Evolutionary conservation across 116 monocot species (phyloP).

Genomic region (Posidonia oceanica): DNA sequence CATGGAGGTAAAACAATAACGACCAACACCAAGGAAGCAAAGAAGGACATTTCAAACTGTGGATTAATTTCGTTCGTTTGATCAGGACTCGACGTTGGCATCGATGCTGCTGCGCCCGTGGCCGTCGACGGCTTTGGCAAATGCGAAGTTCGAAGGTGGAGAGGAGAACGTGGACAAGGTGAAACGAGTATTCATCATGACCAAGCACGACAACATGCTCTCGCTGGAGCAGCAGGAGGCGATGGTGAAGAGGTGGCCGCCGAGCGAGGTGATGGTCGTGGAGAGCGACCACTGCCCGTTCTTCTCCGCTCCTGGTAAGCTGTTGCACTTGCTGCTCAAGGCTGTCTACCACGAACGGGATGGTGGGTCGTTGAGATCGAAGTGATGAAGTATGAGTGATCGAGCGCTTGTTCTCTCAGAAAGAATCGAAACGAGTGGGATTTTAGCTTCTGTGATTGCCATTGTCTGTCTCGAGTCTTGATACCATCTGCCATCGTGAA

Average conservation of each 20-base stretch:
- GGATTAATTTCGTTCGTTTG: too few relatives aligned
- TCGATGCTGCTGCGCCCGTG: slow-evolving; percentile 45
- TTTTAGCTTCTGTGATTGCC: too few relatives aligned
- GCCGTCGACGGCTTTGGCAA: slow-evolving; percentile 7
- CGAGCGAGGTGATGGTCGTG: slow-evolving; percentile 24
- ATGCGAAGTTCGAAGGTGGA: slow-evolving; percentile 16
- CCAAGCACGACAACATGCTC: slow-evolving; percentile 21
- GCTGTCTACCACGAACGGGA: background rate
- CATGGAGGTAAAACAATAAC: slow-evolving; percentile 14
- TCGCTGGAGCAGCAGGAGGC: slow-evolving; percentile 42
- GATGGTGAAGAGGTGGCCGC: slow-evolving; percentile 52
- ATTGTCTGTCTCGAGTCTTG: too few relatives aligned
- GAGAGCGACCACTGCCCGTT: slow-evolving; percentile 54
- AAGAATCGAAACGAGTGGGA: too few relatives aligned
- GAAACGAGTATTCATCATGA: slow-evolving; percentile 35
- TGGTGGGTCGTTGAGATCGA: too few relatives aligned
- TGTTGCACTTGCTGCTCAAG: background rate
- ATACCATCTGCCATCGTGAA: too few relatives aligned
- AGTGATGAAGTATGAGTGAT: too few relatives aligned
- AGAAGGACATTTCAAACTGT: too few relatives aligned
- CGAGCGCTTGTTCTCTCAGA: too few relatives aligned
- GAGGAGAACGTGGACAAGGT: slow-evolving; percentile 9
- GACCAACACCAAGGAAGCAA: too few relatives aligned
- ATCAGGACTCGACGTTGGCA: slow-evolving; percentile 35
- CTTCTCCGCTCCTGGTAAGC: slow-evolving; percentile 31